phyloP scores from a whole-genome alignment of 257 asterid species.

The Primulina huaijiensis region DNA sequence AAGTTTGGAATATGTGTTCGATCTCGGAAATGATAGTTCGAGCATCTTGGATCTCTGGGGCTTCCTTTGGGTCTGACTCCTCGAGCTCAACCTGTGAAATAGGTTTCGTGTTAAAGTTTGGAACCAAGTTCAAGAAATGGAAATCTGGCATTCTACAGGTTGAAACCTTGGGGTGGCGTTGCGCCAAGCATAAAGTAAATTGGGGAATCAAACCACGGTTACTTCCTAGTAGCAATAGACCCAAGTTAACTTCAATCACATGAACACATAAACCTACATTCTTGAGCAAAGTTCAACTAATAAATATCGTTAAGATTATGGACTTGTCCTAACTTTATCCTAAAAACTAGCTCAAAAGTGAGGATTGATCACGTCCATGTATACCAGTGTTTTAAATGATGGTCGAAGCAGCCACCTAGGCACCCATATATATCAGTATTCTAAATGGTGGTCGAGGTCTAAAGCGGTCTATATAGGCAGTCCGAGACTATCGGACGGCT shows the following conservation, averaged over 20 bases:
- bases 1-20: slow-evolving; percentile 49
- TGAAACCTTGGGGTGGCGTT: not conserved
- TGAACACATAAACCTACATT: not conserved
- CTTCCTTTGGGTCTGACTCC: slow-evolving; percentile 58
- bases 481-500: no score
- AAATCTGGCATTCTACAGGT: not conserved
- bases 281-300: not conserved
- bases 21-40: slow-evolving; percentile 48
- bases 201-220: not conserved
- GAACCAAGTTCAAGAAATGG: not conserved
- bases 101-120: not conserved
- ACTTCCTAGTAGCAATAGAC: not conserved
- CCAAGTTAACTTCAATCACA: not conserved
- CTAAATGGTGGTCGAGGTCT: no score
- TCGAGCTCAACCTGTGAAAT: slow-evolving; percentile 63
- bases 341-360: no score
- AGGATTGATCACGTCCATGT: no score
- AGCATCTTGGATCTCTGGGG: slow-evolving; percentile 76
- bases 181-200: not conserved
- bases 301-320: not conserved
- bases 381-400: no score
- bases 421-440: no score
- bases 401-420: no score
- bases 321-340: no score
- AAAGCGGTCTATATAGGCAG: no score